Conservation (phyloP, 352 stramenopile genomes). For the Phytophthora nicotianae region DNA sequence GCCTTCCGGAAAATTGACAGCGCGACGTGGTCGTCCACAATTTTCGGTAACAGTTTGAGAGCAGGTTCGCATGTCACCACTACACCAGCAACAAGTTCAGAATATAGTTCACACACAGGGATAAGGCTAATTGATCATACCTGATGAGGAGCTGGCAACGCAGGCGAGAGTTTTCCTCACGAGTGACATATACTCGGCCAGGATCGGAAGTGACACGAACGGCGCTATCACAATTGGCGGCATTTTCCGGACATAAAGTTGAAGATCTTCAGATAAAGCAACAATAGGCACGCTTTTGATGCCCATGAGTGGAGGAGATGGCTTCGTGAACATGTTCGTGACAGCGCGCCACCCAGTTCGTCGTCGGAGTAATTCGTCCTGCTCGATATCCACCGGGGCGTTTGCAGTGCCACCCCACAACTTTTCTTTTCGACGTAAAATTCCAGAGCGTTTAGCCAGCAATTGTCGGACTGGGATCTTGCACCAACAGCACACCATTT, state of each 20-base stretch:
- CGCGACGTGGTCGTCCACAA: constrained; percentile 74
- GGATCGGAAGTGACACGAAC: constrained; percentile 65
- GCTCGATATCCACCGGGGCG: constrained; percentile 67
- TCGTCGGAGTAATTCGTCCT: constrained; percentile 73
- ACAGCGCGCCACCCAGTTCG: constrained; percentile 76
- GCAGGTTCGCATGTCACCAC: constrained; percentile 68
- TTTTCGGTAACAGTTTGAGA: constrained; percentile 69
- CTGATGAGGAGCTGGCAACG: constrained; percentile 42
- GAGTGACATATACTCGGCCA: constrained; percentile 74
- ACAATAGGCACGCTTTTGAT: constrained; percentile 75
- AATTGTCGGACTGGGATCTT: constrained; percentile 71
- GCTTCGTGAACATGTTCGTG: constrained; percentile 66
- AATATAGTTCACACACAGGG: not conserved
- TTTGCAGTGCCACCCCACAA: constrained; percentile 73
- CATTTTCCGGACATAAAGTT: constrained; percentile 59
- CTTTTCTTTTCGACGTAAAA: constrained; percentile 59
- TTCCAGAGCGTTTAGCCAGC: constrained; percentile 48
- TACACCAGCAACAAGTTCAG: constrained; percentile 16
- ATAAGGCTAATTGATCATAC: constrained; percentile 18
- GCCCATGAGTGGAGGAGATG: constrained; percentile 53
- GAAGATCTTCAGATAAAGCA: constrained; percentile 51
- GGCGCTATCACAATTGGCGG: constrained; percentile 70
- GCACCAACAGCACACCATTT: constrained; percentile 84
- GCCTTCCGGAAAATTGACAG: constrained; percentile 62
- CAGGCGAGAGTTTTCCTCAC: constrained; percentile 63